Evolutionary conservation across 148 eudicot species (phyloP), one percentile per base, ranked within the genome.

Genomic region (Chenopodium berlandieri): DNA sequence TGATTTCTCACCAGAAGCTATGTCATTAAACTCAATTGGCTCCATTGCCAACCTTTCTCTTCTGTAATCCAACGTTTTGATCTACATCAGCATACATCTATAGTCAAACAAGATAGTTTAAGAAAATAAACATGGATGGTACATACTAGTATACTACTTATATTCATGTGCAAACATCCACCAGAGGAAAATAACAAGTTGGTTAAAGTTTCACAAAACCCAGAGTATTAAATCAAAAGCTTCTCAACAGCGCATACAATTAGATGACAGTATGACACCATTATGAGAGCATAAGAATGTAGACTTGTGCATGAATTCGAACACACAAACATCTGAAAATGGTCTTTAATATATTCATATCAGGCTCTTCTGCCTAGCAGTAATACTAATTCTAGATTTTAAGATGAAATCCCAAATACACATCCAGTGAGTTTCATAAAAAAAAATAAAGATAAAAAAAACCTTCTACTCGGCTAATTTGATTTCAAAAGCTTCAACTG

Each of bases 11-110:
- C 79, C 58, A 48, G 85, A 73, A 79, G 88, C 85, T 73, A 87
- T 54, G 75, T 79, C 81, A 77, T 86, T 87, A 80, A 91, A 89
- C 70, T 84, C 86, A 71, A 96, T 80, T 34, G 99, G 98, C 66
- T 89, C 97, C 86, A 80, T 83, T 81, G 78, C 93, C 82, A 96
- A 82, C 78, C 92, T 90, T 76, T 84, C 87, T 81, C 85, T 87
- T 81, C 95, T 88, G 83, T 94, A 91, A 75, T 96, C 99, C 82
- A 96, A 88, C 93, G 92, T 85, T 84, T 90, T 86, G 60, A 96
- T 89, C 99, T 96, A 79, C 83, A 87, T 62, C 75, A 83, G 79
- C 62, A 68, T 14, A 72, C 34, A 48, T 64, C 52, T 10, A 66
- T 34, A 50, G 69, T 71, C 81, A 84, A 77, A 72, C 67, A 48